These are phyloP conservation scores for Cladosporium phlei DNA, from an alignment of 2,329 filamentous ascomycete genomes.

Conservation along the genomic window DNA sequence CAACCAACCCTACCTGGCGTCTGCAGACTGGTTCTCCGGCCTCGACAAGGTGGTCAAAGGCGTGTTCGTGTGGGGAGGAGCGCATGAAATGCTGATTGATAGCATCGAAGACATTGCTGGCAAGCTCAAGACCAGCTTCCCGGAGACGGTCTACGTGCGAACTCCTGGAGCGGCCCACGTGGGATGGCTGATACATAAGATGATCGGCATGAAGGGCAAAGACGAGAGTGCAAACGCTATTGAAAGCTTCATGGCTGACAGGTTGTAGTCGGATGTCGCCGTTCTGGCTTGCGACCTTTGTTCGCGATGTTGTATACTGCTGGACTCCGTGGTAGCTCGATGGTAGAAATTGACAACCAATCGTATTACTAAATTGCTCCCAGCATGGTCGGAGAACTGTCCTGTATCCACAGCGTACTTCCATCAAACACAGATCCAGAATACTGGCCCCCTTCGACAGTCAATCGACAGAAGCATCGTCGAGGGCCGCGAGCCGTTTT, in stretches of 20 bases:
- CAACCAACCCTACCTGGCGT: constrained; percentile 48
- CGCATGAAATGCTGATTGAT: constrained; percentile 54
- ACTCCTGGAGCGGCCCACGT: constrained; percentile 34
- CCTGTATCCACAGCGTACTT: no score
- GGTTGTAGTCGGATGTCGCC: no score
- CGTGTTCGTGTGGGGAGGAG: constrained; percentile 52
- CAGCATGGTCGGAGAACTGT: no score
- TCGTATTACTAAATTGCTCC: no score
- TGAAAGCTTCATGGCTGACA: constrained; percentile 36
- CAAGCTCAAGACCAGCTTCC: constrained; percentile 42
- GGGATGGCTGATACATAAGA: constrained; percentile 30
- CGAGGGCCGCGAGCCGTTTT: no score
- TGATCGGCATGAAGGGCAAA: constrained; percentile 37
- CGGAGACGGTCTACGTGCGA: constrained; percentile 30
- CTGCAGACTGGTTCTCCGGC: constrained; percentile 50
- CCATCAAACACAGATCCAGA: no score
- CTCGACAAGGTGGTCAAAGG: constrained; percentile 42
- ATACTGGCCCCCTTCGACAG: no score
- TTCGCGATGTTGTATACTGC: no score
- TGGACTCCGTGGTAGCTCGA: no score
- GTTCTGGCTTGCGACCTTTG: no score
- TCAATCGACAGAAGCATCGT: no score
- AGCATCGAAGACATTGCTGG: constrained; percentile 49
- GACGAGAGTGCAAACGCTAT: constrained; percentile 33
- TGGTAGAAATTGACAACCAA: no score